These are phyloP conservation scores for Clonostachys chloroleuca DNA, from an alignment of 2,329 filamentous ascomycete genomes.

Conservation along the genomic window DNA sequence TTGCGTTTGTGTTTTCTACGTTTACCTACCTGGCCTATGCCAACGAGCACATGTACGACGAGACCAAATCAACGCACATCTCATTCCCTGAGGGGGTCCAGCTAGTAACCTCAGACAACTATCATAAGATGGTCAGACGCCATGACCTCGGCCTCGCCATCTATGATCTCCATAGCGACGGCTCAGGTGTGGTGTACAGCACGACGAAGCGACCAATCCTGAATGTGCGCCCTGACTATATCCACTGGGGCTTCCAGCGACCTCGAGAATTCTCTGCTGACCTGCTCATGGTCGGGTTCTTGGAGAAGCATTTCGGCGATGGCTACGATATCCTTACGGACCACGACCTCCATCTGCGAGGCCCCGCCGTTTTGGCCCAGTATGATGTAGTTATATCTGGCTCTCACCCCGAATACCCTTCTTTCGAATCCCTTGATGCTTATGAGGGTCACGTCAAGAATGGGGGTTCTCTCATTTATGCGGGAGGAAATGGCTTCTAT, in stretches of 20 bases:
- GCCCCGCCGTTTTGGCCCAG: slow-evolving; percentile 6
- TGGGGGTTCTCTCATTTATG: slow-evolving; percentile 27
- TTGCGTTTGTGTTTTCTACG: slow-evolving; percentile 23
- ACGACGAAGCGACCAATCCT: slow-evolving; percentile 24
- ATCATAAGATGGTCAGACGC: slow-evolving; percentile 16
- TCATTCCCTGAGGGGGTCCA: slow-evolving; percentile 12
- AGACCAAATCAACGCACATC: slow-evolving; percentile 13
- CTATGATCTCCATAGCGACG: slow-evolving; percentile 30
- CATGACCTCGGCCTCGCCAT: slow-evolving; percentile 25
- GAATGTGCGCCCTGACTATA: slow-evolving; percentile 26
- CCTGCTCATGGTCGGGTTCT: slow-evolving; percentile 22
- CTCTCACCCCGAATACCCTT: slow-evolving; percentile 26
- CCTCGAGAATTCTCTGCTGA: slow-evolving; percentile 28
- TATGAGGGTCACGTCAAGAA: slow-evolving; percentile 16
- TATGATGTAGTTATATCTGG: slow-evolving; percentile 20
- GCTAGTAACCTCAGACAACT: slow-evolving; percentile 6
- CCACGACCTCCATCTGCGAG: slow-evolving; percentile 21
- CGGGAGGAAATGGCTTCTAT: slow-evolving; percentile 30
- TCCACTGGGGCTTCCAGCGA: slow-evolving; percentile 24
- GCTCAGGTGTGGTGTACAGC: slow-evolving; percentile 22
- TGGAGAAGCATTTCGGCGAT: slow-evolving; percentile 16
- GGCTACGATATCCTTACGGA: slow-evolving; percentile 28
- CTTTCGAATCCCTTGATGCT: slow-evolving; percentile 14
- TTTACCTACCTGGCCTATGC: slow-evolving; percentile 31
- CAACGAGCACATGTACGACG: slow-evolving; percentile 28